Evolutionary conservation across 352 stramenopile species (phyloP), one percentile per base, ranked within the genome.

Genomic region (Phytophthora melonis): DNA sequence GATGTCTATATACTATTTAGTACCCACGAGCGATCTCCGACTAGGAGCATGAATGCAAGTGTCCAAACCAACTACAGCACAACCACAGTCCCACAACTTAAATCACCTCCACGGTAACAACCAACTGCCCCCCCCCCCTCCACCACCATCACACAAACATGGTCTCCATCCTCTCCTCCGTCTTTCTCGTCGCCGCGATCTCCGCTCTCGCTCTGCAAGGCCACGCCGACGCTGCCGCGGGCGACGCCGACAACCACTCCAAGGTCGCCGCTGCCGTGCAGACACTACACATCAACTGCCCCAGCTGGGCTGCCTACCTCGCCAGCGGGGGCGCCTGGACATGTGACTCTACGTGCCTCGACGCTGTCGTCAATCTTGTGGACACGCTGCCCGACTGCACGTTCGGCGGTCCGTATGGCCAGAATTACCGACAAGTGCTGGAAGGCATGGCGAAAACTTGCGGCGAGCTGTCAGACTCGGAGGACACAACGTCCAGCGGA

Each of bases 341-440:
- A 10, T 71, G 57, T 18, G 65, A 71, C 34, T 66, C 65, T 8
- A 71, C 23, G 25, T 71, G 64, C 7, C 34, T 57, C 10, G 54
- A 71, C 30, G 19, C 65, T 3, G 57, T 71, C 34, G 16, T n/a
- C n/a, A 70, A 60, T 43, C 45, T 65, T 7, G 56, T 66, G 6
- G 36, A 71, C 47, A 61, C 47, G 9, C 36, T 67, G 57, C 65
- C 57, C 34, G 49, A 62, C 34, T 66, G 57, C 13, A 39, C 59
- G n/a, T 72, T 54, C 45, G 65, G 65, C 7, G 56, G 65, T 21
- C 65, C 56, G 23, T 66, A 66, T 18, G 64, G 64, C 3, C 65
- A 71, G 45, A 70, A 70, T 55, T 70, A 64, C 63, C 64, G 64
- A 21, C 25, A 64, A 21, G 30, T 64, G 3, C 55, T 70, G 11